These are phyloP conservation scores for Globisporangium lucens DNA, from an alignment of 352 stramenopile species.

Conservation along the genomic window DNA sequence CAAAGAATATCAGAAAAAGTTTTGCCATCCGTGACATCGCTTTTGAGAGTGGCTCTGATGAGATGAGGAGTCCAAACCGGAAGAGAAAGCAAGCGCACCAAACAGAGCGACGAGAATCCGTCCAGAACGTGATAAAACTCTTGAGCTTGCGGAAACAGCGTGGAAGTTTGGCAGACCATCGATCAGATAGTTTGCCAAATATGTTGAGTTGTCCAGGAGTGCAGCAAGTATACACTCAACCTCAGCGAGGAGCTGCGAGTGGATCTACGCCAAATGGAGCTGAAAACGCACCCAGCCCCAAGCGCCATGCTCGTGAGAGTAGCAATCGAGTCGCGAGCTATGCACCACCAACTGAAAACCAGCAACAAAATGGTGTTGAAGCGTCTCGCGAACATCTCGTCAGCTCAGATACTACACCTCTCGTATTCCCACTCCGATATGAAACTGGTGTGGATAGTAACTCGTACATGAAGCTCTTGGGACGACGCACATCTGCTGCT, in stretches of 20 bases:
- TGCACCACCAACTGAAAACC: not conserved
- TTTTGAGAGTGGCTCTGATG: not conserved
- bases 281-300: slow-evolving; percentile 3
- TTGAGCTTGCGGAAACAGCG: slow-evolving; percentile 46
- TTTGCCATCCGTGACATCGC: slow-evolving; percentile 10
- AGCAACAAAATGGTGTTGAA: not conserved
- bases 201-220: not conserved
- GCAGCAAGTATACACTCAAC: not conserved
- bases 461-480: slow-evolving; percentile 12
- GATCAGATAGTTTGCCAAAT: slow-evolving; percentile 11
- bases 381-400: not conserved
- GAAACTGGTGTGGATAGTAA: not conserved
- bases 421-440: slow-evolving; percentile 15
- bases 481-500: not conserved
- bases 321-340: not conserved
- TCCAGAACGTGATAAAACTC: slow-evolving; percentile 52
- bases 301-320: slow-evolving; percentile 1
- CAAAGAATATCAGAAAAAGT: too few relatives aligned
- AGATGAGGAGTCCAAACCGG: not conserved
- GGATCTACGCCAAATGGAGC: not conserved
- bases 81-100: slow-evolving; percentile 10
- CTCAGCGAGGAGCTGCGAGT: not conserved
- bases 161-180: not conserved
- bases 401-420: not conserved
- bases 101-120: slow-evolving; percentile 26